Evolutionary conservation across 1,284 basidiomycete species (phyloP), one percentile per base, ranked within the genome.

Genomic region (Microbotryum intermedium): DNA sequence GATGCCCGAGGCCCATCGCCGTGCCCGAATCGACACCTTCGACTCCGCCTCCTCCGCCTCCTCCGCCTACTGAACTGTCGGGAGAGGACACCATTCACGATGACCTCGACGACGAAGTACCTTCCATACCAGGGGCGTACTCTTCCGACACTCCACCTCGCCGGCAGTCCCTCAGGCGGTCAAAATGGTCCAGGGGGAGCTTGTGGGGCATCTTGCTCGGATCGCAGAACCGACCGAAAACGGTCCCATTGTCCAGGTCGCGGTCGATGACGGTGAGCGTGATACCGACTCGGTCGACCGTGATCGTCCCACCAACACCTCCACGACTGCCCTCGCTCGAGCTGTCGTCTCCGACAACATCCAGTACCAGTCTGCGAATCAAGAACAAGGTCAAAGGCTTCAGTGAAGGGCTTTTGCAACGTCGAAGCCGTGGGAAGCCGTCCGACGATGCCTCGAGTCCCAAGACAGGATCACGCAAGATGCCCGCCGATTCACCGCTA

Each of bases 21-120:
- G 20, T 23, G 5, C 47, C 26, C 28, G 47, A 50, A 4, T 25
- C 50, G 7, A 42, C 51, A 16, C 25, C 70, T 81, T 80, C 69
- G 80, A 82, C 74, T 76, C 87, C 18, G 81, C 77, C 46, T 89
- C 82, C 59, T 79, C 79, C 75, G 90, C 93, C 65, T 81, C 82
- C 59, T 79, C 79, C 75, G 90, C 93, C 65, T 81, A 79, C 30
- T 20, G 23, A 28, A 7, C 21, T 20, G 13, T 23, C 46, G 26
- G 46, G 26, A 48, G 46, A 48, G 13, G 46, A 48, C 26, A 20
- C 8, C 26, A 23, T 48, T 8, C 21, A 23, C 26, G 46, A 23
- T 18, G 26, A 48, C 23, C 26, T 23, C 46, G 46, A 23, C 13
- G 46, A 48, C 23, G 26, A 23, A 23, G 46, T 48, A 13, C 21